Evolutionary conservation across 2,329 filamentous ascomycete species (phyloP).

Genomic region (Diaporthe sp.): DNA sequence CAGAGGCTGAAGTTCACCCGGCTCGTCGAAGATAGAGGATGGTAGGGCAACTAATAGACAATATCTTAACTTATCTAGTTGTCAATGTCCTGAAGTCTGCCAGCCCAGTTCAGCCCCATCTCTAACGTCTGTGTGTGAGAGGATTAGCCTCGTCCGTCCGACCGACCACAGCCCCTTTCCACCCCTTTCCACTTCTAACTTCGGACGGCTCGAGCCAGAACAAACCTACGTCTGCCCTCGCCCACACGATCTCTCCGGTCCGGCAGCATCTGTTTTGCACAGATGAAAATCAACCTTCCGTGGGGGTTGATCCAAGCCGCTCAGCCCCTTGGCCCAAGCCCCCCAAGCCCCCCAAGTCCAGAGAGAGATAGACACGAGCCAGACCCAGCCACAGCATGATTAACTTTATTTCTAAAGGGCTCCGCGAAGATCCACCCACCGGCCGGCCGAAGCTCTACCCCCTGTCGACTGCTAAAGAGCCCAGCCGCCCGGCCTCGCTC

Average conservation of each 20-base stretch:
- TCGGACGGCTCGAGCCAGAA: constrained; percentile 5
- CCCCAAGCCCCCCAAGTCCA: not conserved
- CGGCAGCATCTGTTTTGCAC: not conserved
- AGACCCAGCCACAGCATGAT: constrained; percentile 23
- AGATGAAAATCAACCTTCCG: not conserved
- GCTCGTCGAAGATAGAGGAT: constrained; percentile 4
- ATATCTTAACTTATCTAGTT: too few relatives aligned
- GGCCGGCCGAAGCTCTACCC: constrained; percentile 16
- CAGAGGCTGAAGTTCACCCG: not conserved
- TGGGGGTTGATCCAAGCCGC: not conserved
- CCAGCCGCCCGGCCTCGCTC: constrained; percentile 2
- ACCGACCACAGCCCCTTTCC: not conserved
- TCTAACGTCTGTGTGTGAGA: not conserved
- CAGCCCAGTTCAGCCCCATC: too few relatives aligned
- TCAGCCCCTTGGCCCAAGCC: constrained; percentile 1
- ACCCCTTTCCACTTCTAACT: not conserved
- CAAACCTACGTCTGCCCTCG: not conserved
- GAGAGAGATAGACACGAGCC: not conserved
- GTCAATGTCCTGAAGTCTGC: too few relatives aligned
- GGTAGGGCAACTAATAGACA: not conserved
- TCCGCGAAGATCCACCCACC: constrained; percentile 12
- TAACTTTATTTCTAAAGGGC: constrained; percentile 20
- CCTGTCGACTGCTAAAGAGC: not conserved
- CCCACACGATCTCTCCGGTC: not conserved
- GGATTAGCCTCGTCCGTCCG: not conserved